phyloP scores from a whole-genome alignment of 805 yeast species.

The Saccharomycopsis babjevae region DNA sequence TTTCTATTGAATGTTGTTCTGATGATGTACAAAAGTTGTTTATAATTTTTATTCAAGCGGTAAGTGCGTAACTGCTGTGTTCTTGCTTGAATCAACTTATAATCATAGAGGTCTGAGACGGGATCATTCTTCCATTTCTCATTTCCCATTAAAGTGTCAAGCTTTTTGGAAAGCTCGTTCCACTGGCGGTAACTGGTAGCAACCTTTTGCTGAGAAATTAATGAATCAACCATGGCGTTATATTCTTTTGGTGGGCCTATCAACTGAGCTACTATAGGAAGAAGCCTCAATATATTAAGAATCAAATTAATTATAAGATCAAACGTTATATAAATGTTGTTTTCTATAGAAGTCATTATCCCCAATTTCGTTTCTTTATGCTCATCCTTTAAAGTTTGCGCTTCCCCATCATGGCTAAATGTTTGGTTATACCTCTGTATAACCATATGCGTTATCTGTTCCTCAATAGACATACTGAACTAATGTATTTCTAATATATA shows the following conservation, averaged over 20 bases:
- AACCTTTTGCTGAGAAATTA: conserved; percentile 35
- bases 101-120: conserved; percentile 65
- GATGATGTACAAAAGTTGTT: conserved; percentile 57
- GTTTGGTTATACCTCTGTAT: conserved; percentile 1
- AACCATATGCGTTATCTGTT: background rate
- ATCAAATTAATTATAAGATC: conserved; percentile 1
- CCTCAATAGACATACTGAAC: background rate
- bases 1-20: conserved; percentile 81
- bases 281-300: conserved; percentile 4
- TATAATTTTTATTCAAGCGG: conserved; percentile 46
- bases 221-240: conserved; percentile 16
- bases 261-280: conserved; percentile 10
- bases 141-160: conserved; percentile 57
- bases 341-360: background rate
- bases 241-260: conserved; percentile 17
- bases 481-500: background rate
- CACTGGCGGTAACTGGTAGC: conserved; percentile 53
- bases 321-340: background rate
- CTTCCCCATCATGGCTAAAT: background rate
- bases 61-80: conserved; percentile 50
- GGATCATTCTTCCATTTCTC: conserved; percentile 62
- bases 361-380: background rate
- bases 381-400: background rate
- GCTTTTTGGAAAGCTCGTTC: conserved; percentile 48
- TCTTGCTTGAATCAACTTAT: conserved; percentile 42